Percentiles rank a stretch among this genome's conserved stretches.
phyloP scores from a whole-genome alignment of 1,139 yeast species.

The Pichia sp. region DNA sequence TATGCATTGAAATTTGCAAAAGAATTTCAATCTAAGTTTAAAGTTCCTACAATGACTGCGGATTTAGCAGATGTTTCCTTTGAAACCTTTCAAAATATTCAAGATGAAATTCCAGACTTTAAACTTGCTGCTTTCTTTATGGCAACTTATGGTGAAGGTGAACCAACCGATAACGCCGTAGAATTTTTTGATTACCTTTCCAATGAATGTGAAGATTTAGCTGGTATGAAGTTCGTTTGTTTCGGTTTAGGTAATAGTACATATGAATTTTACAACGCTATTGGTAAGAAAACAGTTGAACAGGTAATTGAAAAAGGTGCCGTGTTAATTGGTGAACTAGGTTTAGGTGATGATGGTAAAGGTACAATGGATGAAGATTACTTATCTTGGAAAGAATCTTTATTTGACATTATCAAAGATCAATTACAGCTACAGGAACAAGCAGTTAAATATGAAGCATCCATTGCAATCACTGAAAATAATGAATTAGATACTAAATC shows the following conservation, averaged over 20 bases:
- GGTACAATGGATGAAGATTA: slow-evolving; percentile 96
- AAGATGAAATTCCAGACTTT: slow-evolving; percentile 37
- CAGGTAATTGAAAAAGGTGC: slow-evolving; percentile 63
- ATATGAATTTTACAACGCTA: slow-evolving; percentile 83
- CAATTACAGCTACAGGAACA: slow-evolving; percentile 66
- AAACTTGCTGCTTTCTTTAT: slow-evolving; percentile 64
- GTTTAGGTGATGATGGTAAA: slow-evolving; percentile 92
- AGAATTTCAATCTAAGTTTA: slow-evolving; percentile 78
- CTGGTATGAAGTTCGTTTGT: slow-evolving; percentile 61
- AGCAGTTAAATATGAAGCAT: slow-evolving; percentile 73
- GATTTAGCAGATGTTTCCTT: slow-evolving; percentile 82
- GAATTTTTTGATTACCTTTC: slow-evolving; percentile 61
- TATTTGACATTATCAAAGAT: slow-evolving; percentile 61
- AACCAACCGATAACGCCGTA: slow-evolving; percentile 90
- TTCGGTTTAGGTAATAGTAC: slow-evolving; percentile 94
- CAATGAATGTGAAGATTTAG: slow-evolving; percentile 54
- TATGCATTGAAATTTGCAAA: slow-evolving; percentile 86
- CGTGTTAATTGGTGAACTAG: slow-evolving; percentile 60
- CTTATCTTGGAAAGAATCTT: slow-evolving; percentile 81
- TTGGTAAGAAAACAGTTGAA: slow-evolving; percentile 55
- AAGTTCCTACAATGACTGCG: slow-evolving; percentile 76
- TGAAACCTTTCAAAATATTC: slow-evolving; percentile 58
- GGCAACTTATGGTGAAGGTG: slow-evolving; percentile 98
- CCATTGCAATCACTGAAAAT: slow-evolving; percentile 39
- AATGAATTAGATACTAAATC: slow-evolving; percentile 29